These are phyloP conservation scores for Dioscorea zingiberensis DNA, from an alignment of 106 monocot genomes.

Conservation along the genomic window DNA sequence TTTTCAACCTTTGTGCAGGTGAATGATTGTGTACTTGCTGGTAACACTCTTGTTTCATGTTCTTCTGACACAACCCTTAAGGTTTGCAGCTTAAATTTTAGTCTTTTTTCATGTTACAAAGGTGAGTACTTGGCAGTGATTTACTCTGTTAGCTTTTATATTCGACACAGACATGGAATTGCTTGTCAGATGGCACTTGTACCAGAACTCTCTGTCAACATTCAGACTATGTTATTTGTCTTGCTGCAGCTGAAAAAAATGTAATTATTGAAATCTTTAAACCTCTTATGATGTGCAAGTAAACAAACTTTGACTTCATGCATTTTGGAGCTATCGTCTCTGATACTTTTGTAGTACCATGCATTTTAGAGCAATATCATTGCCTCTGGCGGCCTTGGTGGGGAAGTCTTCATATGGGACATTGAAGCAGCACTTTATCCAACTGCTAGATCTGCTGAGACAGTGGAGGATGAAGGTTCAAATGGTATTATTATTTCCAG, in stretches of 20 bases:
- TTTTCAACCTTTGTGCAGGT: constrained; percentile 38
- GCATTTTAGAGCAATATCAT: constrained; percentile 86
- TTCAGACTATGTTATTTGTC: constrained; percentile 96
- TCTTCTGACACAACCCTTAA: constrained; percentile 95
- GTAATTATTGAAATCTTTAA: constrained; percentile 30
- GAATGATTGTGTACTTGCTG: constrained; percentile 83
- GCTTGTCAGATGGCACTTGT: constrained; percentile 73
- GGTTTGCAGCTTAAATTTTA: constrained; percentile 28
- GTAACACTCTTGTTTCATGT: constrained; percentile 83
- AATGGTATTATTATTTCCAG: constrained; percentile 46
- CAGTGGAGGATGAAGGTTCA: constrained; percentile 57
- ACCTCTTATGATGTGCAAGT: background rate
- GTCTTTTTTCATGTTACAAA: background rate
- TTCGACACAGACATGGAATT: constrained; percentile 65
- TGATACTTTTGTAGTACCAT: constrained; percentile 36
- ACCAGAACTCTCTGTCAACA: constrained; percentile 90
- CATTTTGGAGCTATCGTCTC: constrained; percentile 4
- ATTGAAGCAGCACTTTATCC: constrained; percentile 82
- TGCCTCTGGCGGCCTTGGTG: constrained; percentile 94
- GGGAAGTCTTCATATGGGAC: constrained; percentile 99
- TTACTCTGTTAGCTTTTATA: constrained; percentile 2
- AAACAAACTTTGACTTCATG: no score
- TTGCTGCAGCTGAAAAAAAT: constrained; percentile 82
- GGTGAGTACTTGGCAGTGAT: background rate
- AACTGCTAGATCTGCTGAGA: constrained; percentile 56